Conservation (phyloP, 805 yeast species). For the Debaryomyces maramus region DNA sequence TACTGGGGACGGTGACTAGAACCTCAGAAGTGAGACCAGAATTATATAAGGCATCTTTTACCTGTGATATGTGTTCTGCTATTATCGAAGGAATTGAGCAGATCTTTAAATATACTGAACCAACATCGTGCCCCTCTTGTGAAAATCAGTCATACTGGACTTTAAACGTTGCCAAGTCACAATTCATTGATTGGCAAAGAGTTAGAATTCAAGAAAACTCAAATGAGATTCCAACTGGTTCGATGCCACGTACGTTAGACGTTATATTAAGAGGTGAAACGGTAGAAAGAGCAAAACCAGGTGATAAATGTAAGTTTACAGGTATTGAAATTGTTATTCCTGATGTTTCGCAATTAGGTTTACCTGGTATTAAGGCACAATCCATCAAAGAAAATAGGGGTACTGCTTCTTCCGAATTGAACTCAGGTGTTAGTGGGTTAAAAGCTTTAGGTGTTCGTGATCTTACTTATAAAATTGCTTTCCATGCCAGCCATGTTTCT, state of each 20-base stretch:
- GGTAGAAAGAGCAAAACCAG: constrained; percentile 96
- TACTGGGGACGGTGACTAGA: constrained; percentile 93
- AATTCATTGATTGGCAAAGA: constrained; percentile 94
- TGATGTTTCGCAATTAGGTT: constrained; percentile 87
- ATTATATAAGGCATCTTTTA: constrained; percentile 78
- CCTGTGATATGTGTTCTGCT: constrained; percentile 86
- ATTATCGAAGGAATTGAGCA: constrained; percentile 89
- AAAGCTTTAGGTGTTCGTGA: constrained; percentile 92
- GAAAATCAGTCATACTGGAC: constrained; percentile 86
- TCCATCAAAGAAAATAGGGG: constrained; percentile 67
- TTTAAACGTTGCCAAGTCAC: constrained; percentile 76
- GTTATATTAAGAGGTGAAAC: constrained; percentile 90
- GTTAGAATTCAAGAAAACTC: constrained; percentile 94
- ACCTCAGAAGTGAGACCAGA: constrained; percentile 97
- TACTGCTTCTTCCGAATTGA: constrained; percentile 65
- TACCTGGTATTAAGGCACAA: constrained; percentile 92
- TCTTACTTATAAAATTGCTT: constrained; percentile 86
- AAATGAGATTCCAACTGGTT: constrained; percentile 96
- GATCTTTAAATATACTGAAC: constrained; percentile 90
- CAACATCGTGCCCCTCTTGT: constrained; percentile 88
- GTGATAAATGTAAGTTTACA: constrained; percentile 90
- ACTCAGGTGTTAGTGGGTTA: constrained; percentile 86
- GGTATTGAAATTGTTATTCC: constrained; percentile 96
- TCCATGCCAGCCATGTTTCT: constrained; percentile 85
- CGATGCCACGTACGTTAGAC: constrained; percentile 97